Base-by-base conservation (phyloP, 1,139 yeast genomes). In the Debaryomycetaceae sp. region DNA sequence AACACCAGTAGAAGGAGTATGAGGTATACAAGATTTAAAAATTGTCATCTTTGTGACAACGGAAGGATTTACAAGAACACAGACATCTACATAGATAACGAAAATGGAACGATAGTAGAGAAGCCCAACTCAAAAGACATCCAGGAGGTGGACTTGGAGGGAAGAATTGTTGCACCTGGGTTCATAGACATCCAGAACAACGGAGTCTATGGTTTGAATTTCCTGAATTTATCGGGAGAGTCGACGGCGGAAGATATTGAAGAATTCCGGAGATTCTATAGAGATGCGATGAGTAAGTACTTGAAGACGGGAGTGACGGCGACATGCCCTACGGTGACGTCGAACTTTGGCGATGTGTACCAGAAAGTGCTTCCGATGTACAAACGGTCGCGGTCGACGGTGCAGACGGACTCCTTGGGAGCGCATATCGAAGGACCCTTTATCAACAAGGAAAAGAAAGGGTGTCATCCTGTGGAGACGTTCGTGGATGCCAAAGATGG, bases 361-460 rank as follows among this genome's bases (percentile, higher is more conserved):
- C 59, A 60, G 32, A 73, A 68, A 43, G 79, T 77, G 8, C 60
- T 80, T 42, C 81, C 81, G 4, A 53, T 67, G 29, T 66, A 77
- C 49, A 61, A 63, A 14, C 64, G 65, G 30, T 58, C 67, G 22
- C 57, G 78, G 34, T 50, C 62, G 5, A 41, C 51, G 29, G 49
- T 56, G 34, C 73, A 68, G 49, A 65, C 77, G 13, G 85, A 80
- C 52, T 71, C 77, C 5, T 61, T 80, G 39, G 86, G 86, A 4
- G 81, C 81, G n/a, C 86, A 80, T 51, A 58, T 77, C 37, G 86
- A 80, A 51, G 86, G 86, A 6, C 86, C 86, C 4, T 79, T 79
- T 52, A 72, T 80, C 44, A 75, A 72, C 45, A 59, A 68, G 36
- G 53, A 66, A 42, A 80, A 80, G 59, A 79, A 78, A 47, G 86